Evolutionary conservation across 352 stramenopile species (phyloP).

Genomic region (Globisporangium middletonii): DNA sequence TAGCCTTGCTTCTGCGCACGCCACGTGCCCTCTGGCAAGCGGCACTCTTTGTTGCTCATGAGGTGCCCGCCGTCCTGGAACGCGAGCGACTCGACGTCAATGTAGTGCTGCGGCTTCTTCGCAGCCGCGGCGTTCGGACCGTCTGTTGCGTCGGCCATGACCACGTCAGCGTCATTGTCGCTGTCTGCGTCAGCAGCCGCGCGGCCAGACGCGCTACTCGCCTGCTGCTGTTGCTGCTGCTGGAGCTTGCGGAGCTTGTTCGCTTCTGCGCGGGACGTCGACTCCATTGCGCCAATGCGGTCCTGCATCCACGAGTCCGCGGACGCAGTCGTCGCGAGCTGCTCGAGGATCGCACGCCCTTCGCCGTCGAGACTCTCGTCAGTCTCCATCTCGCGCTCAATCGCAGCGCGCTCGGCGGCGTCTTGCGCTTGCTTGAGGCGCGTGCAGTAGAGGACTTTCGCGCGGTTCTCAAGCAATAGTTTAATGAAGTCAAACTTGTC

Average conservation of each 20-base stretch:
- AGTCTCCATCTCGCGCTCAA: slow-evolving; percentile 88
- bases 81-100: slow-evolving; percentile 93
- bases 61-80: slow-evolving; percentile 95
- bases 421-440: slow-evolving; percentile 95
- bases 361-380: slow-evolving; percentile 85
- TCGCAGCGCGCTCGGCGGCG: slow-evolving; percentile 83
- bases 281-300: slow-evolving; percentile 82
- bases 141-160: slow-evolving; percentile 33
- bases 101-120: slow-evolving; percentile 77
- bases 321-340: slow-evolving; percentile 84
- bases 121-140: slow-evolving; percentile 12
- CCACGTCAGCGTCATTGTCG: slow-evolving; percentile 44
- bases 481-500: slow-evolving; percentile 99
- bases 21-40: slow-evolving; percentile 96
- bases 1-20: slow-evolving; percentile 96
- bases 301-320: slow-evolving; percentile 95
- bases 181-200: slow-evolving; percentile 35
- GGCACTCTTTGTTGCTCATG: slow-evolving; percentile 98
- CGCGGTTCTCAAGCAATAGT: slow-evolving; percentile 93
- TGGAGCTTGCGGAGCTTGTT: slow-evolving; percentile 79
- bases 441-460: slow-evolving; percentile 96
- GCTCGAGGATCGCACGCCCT: slow-evolving; percentile 87
- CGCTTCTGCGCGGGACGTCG: slow-evolving; percentile 71
- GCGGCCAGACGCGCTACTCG: neutral
- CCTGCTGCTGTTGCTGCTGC: slow-evolving; percentile 22